These are phyloP conservation scores for Naganishia vishniacii DNA, from an alignment of 768 basidiomycete species.

Conservation along the genomic window DNA sequence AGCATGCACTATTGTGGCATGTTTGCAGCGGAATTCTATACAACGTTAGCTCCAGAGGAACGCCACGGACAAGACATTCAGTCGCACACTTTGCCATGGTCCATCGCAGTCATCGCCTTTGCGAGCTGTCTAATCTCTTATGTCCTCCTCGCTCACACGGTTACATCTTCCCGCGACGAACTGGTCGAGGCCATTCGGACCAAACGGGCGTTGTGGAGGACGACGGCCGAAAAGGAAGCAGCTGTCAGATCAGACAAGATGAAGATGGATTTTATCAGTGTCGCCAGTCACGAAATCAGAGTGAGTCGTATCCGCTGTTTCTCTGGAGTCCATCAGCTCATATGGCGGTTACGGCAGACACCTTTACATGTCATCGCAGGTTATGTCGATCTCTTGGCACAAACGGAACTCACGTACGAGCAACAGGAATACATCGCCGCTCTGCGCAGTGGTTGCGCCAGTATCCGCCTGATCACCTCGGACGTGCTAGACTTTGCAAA, in stretches of 20 bases:
- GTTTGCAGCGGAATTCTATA: constrained; percentile 16
- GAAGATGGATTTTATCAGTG: constrained; percentile 26
- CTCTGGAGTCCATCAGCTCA: not conserved
- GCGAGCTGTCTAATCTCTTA: constrained; percentile 20
- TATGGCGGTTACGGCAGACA: not conserved
- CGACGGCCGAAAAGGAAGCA: constrained; percentile 20
- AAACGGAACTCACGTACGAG: constrained; percentile 17
- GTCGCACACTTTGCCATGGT: constrained; percentile 10
- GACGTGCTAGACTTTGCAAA: constrained; percentile 25
- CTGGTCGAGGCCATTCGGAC: constrained; percentile 21
- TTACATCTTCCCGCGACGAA: constrained; percentile 21
- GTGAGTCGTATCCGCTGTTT: not conserved
- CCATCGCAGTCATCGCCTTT: constrained; percentile 21
- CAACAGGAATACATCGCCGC: constrained; percentile 21
- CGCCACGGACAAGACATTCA: not conserved
- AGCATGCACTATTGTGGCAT: constrained; percentile 22
- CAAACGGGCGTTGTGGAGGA: constrained; percentile 20
- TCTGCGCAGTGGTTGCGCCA: constrained; percentile 16
- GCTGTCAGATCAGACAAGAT: constrained; percentile 20
- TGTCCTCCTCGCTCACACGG: constrained; percentile 19
- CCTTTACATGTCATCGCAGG: constrained; percentile 23
- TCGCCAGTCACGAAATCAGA: constrained; percentile 24
- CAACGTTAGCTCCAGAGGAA: constrained; percentile 7
- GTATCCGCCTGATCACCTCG: constrained; percentile 24
- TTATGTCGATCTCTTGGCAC: constrained; percentile 19